Conservation (phyloP, 2,329 filamentous ascomycete species). For the Colletotrichum nymphaeae region DNA sequence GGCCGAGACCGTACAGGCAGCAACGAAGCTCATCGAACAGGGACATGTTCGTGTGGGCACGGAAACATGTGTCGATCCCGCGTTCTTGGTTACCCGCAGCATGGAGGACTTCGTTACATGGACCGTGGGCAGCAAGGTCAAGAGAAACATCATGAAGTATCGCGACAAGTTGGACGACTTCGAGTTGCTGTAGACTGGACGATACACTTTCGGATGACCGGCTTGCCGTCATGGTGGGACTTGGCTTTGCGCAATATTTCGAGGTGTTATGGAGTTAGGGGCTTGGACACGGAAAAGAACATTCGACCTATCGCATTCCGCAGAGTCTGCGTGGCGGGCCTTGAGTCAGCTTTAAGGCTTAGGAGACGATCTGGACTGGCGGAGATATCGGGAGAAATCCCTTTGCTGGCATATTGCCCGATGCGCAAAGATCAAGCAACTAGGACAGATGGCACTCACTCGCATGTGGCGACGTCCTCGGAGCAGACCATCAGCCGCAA, state of each 20-base stretch:
- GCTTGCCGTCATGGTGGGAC: slow-evolving; percentile 19
- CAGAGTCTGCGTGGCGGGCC: background rate
- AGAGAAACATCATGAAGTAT: slow-evolving; percentile 95
- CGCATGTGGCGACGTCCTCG: background rate
- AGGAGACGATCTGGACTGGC: background rate
- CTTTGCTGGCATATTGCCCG: background rate
- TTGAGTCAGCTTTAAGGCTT: slow-evolving; percentile 16
- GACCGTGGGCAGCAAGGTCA: slow-evolving; percentile 97
- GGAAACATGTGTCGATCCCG: slow-evolving; percentile 89
- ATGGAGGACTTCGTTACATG: slow-evolving; percentile 98
- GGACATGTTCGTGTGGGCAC: slow-evolving; percentile 93
- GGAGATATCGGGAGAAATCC: background rate
- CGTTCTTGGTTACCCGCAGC: slow-evolving; percentile 86
- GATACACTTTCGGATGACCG: slow-evolving; percentile 27
- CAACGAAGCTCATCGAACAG: slow-evolving; percentile 90
- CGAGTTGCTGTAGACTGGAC: slow-evolving; percentile 74
- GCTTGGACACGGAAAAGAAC: slow-evolving; percentile 3
- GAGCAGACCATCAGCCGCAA: background rate
- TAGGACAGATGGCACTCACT: background rate
- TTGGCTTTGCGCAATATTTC: slow-evolving; percentile 17
- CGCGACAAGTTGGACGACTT: slow-evolving; percentile 96
- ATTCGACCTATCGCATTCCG: background rate
- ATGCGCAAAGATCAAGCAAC: background rate
- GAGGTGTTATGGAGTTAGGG: slow-evolving; percentile 31
- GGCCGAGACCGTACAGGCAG: slow-evolving; percentile 89